Percentiles rank a stretch among this genome's conserved stretches.
phyloP scores from a whole-genome alignment of 495 filamentous ascomycete genomes.

The Viridothelium virens region DNA sequence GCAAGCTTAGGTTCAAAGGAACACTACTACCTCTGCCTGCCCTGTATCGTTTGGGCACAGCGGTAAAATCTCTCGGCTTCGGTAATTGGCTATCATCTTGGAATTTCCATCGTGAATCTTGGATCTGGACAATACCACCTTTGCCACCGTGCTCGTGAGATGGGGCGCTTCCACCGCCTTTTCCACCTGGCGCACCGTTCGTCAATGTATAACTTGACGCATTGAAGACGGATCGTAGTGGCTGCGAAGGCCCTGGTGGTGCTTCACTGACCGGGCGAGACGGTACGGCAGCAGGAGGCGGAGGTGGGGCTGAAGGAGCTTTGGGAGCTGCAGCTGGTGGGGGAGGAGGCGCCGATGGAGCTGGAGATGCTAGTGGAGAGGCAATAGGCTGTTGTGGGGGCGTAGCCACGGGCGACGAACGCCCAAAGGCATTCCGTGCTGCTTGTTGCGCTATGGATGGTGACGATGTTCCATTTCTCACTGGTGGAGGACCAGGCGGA shows the following conservation, averaged over 20 bases:
- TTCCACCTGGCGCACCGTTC: conserved; percentile 12
- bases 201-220: conserved; percentile 22
- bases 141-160: conserved; percentile 28
- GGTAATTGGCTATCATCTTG: conserved; percentile 73
- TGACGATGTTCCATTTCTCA: conserved; percentile 20
- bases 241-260: conserved; percentile 24
- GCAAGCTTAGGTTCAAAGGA: conserved; percentile 67
- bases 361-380: conserved; percentile 25
- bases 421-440: conserved; percentile 35
- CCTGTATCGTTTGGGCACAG: conserved; percentile 66
- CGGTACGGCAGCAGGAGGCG: conserved; percentile 17
- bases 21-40: conserved; percentile 91
- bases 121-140: conserved; percentile 48
- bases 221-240: conserved; percentile 10
- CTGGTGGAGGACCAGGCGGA: conserved; percentile 16
- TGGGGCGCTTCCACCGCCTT: conserved; percentile 7
- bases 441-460: conserved; percentile 34
- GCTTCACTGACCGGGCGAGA: conserved; percentile 12
- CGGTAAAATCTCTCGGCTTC: conserved; percentile 70
- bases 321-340: conserved; percentile 16
- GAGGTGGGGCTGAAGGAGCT: conserved; percentile 20
- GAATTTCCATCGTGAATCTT: conserved; percentile 83
- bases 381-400: conserved; percentile 25
- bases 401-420: conserved; percentile 25
- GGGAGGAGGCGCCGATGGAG: conserved; percentile 27